These are phyloP conservation scores for Trametes cubensis DNA, from an alignment of 768 basidiomycete genomes.

Conservation along the genomic window DNA sequence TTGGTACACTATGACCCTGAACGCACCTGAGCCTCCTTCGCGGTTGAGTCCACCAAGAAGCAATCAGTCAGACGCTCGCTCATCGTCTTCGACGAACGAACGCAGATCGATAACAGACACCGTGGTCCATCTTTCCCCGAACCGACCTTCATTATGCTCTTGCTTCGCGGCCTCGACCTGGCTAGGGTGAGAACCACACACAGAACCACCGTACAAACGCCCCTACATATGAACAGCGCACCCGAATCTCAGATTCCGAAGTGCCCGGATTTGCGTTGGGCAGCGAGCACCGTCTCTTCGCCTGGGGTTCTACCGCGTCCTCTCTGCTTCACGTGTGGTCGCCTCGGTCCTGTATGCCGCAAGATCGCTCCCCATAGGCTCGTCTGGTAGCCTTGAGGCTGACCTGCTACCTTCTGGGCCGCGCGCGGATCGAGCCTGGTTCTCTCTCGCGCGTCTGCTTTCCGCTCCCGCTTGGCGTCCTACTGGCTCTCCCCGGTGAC, in stretches of 20 bases:
- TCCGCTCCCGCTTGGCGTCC: not conserved
- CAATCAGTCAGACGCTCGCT: not conserved
- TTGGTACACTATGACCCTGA: not conserved
- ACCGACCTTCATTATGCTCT: not conserved
- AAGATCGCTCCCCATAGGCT: not conserved
- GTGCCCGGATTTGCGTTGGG: not conserved
- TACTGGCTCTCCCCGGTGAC: not conserved
- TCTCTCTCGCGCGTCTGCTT: not conserved
- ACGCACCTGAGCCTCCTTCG: not conserved
- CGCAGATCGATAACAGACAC: not conserved
- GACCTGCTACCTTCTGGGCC: not conserved
- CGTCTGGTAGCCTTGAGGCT: conserved; percentile 8
- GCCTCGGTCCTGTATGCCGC: conserved; percentile 1
- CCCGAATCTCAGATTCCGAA: not conserved
- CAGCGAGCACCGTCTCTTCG: not conserved
- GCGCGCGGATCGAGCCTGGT: not conserved
- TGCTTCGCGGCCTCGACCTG: not conserved
- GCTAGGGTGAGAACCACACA: not conserved
- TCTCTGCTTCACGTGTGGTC: not conserved
- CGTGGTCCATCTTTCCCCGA: no score
- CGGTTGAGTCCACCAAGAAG: not conserved
- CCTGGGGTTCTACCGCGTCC: not conserved
- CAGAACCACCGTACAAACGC: not conserved
- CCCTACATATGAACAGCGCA: not conserved
- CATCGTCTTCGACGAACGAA: not conserved